Conservation (phyloP, 345 rosid genomes). For the Brassica juncea region DNA sequence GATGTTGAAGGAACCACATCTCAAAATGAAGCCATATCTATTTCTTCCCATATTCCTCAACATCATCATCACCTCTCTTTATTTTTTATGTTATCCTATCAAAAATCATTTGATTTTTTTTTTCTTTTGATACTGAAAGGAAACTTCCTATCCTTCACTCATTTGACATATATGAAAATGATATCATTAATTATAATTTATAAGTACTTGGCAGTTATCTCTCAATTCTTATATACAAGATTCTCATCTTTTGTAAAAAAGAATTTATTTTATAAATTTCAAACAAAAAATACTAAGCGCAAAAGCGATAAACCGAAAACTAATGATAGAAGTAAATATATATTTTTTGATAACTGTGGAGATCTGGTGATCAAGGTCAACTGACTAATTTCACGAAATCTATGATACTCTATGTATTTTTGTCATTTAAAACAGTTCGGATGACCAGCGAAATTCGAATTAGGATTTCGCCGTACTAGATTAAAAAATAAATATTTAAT, state of each 20-base stretch:
- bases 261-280: too few species aligned
- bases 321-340: too few species aligned
- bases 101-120: neutral
- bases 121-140: conserved; percentile 1
- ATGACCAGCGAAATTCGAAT: too few species aligned
- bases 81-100: conserved; percentile 34
- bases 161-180: neutral
- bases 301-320: too few species aligned
- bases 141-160: conserved; percentile 11
- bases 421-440: too few species aligned
- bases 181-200: neutral
- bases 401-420: too few species aligned
- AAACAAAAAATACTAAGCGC: neutral
- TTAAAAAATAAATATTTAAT: neutral
- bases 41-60: neutral
- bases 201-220: neutral
- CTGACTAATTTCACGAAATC: too few species aligned
- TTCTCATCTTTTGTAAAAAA: neutral
- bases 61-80: conserved; percentile 4
- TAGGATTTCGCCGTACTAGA: too few species aligned
- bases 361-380: too few species aligned
- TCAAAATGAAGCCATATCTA: conserved; percentile 13
- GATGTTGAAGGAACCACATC: conserved; percentile 28
- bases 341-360: too few species aligned
- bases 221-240: neutral